A percentile compares a stretch with the other conserved stretches of the same genome.
These are phyloP conservation scores for Albatrellus ellisii DNA, from an alignment of 768 basidiomycete species.

Conservation along the genomic window DNA sequence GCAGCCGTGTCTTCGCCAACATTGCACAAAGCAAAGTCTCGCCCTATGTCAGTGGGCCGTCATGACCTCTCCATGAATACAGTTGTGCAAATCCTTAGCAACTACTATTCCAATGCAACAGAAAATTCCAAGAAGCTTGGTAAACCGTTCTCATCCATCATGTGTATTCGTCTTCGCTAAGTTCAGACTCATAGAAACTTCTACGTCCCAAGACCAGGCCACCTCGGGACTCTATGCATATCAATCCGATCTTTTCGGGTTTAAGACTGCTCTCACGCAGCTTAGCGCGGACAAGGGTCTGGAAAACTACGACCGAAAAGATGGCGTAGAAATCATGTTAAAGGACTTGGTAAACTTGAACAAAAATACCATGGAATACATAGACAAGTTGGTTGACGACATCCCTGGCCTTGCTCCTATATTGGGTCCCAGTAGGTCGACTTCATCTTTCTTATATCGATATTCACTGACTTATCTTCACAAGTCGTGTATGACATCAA, in stretches of 20 bases:
- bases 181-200: constrained; percentile 7
- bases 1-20: too few species aligned
- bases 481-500: constrained; percentile 49
- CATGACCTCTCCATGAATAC: constrained; percentile 10
- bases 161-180: not conserved
- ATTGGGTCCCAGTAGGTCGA: constrained; percentile 36
- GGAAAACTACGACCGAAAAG: constrained; percentile 32
- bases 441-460: not conserved
- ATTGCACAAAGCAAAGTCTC: too few species aligned
- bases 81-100: constrained; percentile 17
- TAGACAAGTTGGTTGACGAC: constrained; percentile 21
- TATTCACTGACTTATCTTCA: not conserved
- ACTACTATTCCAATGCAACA: constrained; percentile 14
- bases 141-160: constrained; percentile 9
- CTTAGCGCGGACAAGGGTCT: constrained; percentile 33
- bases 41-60: not conserved
- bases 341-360: constrained; percentile 34
- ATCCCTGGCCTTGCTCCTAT: constrained; percentile 35
- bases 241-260: constrained; percentile 22
- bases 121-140: constrained; percentile 17
- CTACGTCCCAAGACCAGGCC: constrained; percentile 27
- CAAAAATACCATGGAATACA: constrained; percentile 30
- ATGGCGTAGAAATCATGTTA: constrained; percentile 32
- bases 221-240: constrained; percentile 23
- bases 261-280: constrained; percentile 18